phyloP scores from a whole-genome alignment of 441 rosid genomes.

The Populus tomentosa region DNA sequence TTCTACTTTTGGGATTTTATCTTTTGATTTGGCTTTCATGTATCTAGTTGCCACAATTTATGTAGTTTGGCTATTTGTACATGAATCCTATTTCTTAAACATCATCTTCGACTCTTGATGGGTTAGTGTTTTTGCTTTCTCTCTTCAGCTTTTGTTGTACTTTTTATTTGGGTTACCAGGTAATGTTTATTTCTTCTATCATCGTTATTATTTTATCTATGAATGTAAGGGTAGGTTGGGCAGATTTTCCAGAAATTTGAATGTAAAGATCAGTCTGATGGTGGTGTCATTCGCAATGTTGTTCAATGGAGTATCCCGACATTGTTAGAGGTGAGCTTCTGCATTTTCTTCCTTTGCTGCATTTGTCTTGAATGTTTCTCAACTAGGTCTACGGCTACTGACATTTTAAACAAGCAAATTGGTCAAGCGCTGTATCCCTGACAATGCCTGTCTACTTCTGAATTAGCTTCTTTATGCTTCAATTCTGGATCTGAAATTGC shows the following conservation, averaged over 20 bases:
- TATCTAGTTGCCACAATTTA: not conserved
- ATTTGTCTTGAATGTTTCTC: not conserved
- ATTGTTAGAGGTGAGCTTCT: constrained; percentile 60
- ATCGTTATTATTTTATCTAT: constrained; percentile 11
- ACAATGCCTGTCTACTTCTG: not conserved
- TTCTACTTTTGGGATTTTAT: not conserved
- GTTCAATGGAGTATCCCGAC: constrained; percentile 84
- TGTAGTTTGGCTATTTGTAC: not conserved
- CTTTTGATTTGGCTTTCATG: not conserved
- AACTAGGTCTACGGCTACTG: not conserved
- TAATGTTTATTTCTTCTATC: not conserved
- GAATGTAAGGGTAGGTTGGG: constrained; percentile 55
- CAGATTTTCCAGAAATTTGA: constrained; percentile 85
- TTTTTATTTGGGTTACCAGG: not conserved
- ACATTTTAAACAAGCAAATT: not conserved
- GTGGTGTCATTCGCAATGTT: constrained; percentile 73
- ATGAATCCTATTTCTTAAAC: not conserved
- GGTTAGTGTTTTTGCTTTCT: not conserved
- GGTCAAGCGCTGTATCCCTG: not conserved
- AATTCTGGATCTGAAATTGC: not conserved
- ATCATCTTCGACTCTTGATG: not conserved
- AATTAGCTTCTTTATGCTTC: not conserved
- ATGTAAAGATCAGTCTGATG: constrained; percentile 50
- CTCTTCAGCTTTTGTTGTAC: not conserved
- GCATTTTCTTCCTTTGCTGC: not conserved